A percentile compares a stretch with the other conserved stretches of the same genome.
phyloP scores from a whole-genome alignment of 1,284 basidiomycete genomes.

The Cryptococcus sp. region DNA sequence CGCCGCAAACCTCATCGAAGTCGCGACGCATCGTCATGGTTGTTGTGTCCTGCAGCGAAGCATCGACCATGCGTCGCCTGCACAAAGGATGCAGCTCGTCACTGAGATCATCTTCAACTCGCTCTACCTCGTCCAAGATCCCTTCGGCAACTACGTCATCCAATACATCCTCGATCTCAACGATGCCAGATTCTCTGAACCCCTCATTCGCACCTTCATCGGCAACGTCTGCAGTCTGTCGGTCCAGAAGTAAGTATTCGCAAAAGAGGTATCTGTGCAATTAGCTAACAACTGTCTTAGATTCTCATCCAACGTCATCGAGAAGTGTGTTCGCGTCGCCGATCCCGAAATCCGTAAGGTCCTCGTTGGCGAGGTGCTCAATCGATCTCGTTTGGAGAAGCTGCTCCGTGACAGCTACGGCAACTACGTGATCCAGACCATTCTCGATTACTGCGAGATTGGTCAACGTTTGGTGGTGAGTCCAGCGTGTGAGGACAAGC shows the following conservation, averaged over 20 bases:
- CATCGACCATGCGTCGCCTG: conserved; percentile 87
- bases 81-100: conserved; percentile 93
- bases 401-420: conserved; percentile 90
- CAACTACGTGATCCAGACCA: conserved; percentile 93
- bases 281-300: conserved; percentile 12
- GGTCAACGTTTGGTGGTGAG: conserved; percentile 67
- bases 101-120: conserved; percentile 99
- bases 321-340: conserved; percentile 93
- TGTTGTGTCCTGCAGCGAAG: conserved; percentile 98
- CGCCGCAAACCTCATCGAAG: conserved; percentile 97
- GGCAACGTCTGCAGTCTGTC: conserved; percentile 97
- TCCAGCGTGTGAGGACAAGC: conserved; percentile 4
- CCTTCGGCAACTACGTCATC: conserved; percentile 68
- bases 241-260: conserved; percentile 97
- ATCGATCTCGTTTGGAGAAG: conserved; percentile 92
- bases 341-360: conserved; percentile 92
- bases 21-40: conserved; percentile 98
- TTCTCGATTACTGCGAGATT: conserved; percentile 91
- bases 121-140: conserved; percentile 96
- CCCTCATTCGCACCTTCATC: conserved; percentile 93
- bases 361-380: conserved; percentile 92
- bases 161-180: conserved; percentile 97
- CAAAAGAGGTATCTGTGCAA: background rate
- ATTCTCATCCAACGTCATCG: conserved; percentile 45
- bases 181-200: conserved; percentile 96